Base-by-base conservation (phyloP, 495 filamentous ascomycete species). In the Rhypophila decipiens region DNA sequence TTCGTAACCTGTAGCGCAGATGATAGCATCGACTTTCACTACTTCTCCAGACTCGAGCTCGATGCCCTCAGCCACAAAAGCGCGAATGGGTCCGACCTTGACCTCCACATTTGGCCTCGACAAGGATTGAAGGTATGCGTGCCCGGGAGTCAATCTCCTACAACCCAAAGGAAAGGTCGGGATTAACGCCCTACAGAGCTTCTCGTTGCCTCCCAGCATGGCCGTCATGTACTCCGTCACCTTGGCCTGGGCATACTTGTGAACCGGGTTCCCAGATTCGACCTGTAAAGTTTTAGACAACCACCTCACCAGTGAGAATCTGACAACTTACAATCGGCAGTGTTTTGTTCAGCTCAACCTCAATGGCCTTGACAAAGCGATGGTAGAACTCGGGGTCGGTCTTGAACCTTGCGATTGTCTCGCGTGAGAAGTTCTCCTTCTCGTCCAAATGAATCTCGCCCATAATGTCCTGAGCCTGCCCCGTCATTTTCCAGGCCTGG, bases 1-100 rank as follows among this genome's bases (percentile, higher is more conserved):
- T 45, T 87, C 78, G 37, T 83, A 85, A 5, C 85, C 85, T 0
- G 85, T 89, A 2, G 85, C 77, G 57, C 85, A 88, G 53, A 89
- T 74, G n/a, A 83, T 72, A 7, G 71, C 72, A 49, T 86, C 82
- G 3, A 80, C 71, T 42, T 76, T 63, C 29, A 81, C 57, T 31
- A 78, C 61, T 10, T 71, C 60, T 24, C 80, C 80, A 9, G 80
- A 76, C 10, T 66, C 66, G 9, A 79, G 75, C 50, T 79, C 67
- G 42, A 85, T 75, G 2, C 80, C 79, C 10, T 73, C 79, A n/a
- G 67, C 63, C 0, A 79, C 77, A 47, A 87, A 74, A 11, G 61
- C 58, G 29, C 69, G 60, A 55, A 88, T 86, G 1, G 51, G 67
- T 0, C 70, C 72, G n/a, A 67, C 71, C 44, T 83, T 74, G 20